These are phyloP conservation scores for Chlorella sp. DNA, from an alignment of 139 green algal species.

Conservation along the genomic window DNA sequence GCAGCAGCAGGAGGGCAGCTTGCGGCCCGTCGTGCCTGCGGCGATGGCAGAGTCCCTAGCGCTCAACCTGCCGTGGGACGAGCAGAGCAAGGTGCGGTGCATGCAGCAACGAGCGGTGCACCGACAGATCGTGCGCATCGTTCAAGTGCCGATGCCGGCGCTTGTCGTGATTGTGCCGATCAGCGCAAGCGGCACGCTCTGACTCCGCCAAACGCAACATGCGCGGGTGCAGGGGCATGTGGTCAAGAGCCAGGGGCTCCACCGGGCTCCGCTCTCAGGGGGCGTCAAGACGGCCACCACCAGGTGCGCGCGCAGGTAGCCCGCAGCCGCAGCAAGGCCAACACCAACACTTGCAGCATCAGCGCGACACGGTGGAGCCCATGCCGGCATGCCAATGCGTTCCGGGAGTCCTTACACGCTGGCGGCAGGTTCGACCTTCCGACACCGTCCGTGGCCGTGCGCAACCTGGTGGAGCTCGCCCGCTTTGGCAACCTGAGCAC, in stretches of 20 bases:
- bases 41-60: too few relatives aligned
- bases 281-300: background rate
- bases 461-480: constrained; percentile 77
- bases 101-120: too few relatives aligned
- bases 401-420: too few relatives aligned
- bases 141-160: background rate
- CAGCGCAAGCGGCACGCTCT: background rate
- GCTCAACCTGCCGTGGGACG: background rate
- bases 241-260: background rate
- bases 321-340: too few relatives aligned
- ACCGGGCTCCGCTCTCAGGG: background rate
- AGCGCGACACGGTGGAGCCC: too few relatives aligned
- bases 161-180: background rate
- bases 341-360: too few relatives aligned
- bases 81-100: too few relatives aligned
- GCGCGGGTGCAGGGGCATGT: background rate
- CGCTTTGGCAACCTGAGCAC: constrained; percentile 93
- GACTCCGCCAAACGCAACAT: background rate
- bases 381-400: too few relatives aligned
- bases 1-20: too few relatives aligned
- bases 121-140: too few relatives aligned
- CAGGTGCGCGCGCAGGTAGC: too few relatives aligned
- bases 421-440: constrained; percentile 83
- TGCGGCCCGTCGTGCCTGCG: too few relatives aligned
- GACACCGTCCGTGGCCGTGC: constrained; percentile 70